Base-by-base conservation (phyloP, 169 alveolate species). In the Eimeria sp. region DNA sequence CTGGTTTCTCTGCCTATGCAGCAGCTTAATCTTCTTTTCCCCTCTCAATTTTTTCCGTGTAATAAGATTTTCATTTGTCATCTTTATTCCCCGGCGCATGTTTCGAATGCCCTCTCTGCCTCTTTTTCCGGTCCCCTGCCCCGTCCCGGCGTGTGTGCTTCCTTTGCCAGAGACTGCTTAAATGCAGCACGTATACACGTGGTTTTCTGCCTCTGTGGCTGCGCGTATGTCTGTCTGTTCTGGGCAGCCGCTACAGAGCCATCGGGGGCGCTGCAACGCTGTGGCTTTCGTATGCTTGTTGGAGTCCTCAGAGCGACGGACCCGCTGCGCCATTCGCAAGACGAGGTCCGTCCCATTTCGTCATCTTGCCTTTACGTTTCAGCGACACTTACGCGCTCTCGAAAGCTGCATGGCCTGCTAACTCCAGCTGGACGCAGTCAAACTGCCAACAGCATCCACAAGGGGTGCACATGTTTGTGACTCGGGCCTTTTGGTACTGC, bases 291-390 rank as follows among this genome's bases (percentile, higher is more conserved):
- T 11, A 30, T 83, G 91, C 18, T 83, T 34, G 34, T 30, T 58
- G 91, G 91, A n/a, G 65, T 57, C 72, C 67, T 83, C 73, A 51
- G 91, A 57, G 91, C 91, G 57, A 63, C 91, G 51, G 91, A 83
- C 73, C 91, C 91, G 16, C 57, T 83, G 61, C 91, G 91, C 57
- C 91, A 83, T n/a, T 49, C 88, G 47, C 91, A 83, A 27, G 73
- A 83, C 5, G 75, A 83, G 91, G 91, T 83, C n/a, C 51, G 82
- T 10, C 54, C 54, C 27, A 16, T 27, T n/a, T 6, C 75, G 22
- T 65, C 40, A 9, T 25, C 40, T 9, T 20, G 43, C 49, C 18
- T 5, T n/a, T 7, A 11, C 47, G 47, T 45, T 27, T 43, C 78
- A 67, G 49, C n/a, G 78, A 27, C 45, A 6, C 78, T 27, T 67